Evolutionary conservation across 345 rosid species (phyloP), one percentile per base, ranked within the genome.

Genomic region (Corchorus capsularis): DNA sequence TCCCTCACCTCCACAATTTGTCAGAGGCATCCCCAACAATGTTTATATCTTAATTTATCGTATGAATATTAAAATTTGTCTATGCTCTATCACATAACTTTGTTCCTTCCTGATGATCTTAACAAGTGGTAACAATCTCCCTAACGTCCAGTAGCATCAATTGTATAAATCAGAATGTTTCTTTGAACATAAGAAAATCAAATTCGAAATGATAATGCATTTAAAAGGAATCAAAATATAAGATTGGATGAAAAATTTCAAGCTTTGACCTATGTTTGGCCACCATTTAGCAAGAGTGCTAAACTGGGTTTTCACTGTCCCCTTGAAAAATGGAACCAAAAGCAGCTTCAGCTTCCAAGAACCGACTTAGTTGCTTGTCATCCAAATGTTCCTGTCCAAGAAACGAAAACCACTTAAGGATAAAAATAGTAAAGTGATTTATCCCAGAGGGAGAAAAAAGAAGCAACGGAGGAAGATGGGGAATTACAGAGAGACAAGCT

Each of bases 401-500:
- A 62, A 71, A 55, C 8, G n/a, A 27, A 22, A 69, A 63, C 10
- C 19, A 63, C 14, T 32, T 19, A 16, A 73, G 17, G 19, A 71
- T 16, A 63, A 19, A 66, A 11, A 2, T 27, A 63, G 10, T 32
- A 14, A 13, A 61, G 22, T 8, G 4, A 69, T 13, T 5, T 16
- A 52, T 8, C 52, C 35, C 14, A 37, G 17, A 14, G 19, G 72
- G 16, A 3, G 56, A 63, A 62, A 19, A 35, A 16, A 12, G 10
- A 5, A 54, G 55, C 79, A 14, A 35, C 4, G 75, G 47, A 60
- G 50, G 49, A 43, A 67, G 52, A 65, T 65, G 63, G 53, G 53
- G 55, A 74, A 46, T 41, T 87, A 94, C 98, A 79, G 93, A 85
- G 65, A 94, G 91, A 79, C 98, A 94, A 52, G 85, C 90, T 81